Base-by-base conservation (phyloP, 768 basidiomycete genomes). In the Suillus subluteus region DNA sequence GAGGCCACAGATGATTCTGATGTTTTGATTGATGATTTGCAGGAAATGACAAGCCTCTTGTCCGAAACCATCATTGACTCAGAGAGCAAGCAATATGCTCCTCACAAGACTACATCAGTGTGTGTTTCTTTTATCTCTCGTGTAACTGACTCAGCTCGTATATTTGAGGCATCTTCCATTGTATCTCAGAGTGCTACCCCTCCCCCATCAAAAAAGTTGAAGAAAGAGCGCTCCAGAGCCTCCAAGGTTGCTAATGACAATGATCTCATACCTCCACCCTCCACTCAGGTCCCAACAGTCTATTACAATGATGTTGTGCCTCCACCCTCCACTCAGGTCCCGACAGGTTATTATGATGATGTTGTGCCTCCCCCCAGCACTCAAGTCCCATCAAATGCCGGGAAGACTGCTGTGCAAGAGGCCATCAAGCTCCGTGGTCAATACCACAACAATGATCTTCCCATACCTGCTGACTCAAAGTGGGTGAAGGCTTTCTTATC, bases 381-480 rank as follows among this genome's bases (percentile, higher is more conserved):
- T 26, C 50, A 52, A 52, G 50, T 52, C 50, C 50, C 50, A 52
- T 5, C 50, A 26, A 12, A 12, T 12, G 3, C 6, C 15, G 2
- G 9, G 26, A 30, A 0, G 7, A 30, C 50, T 52, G 26, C 50
- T 52, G 26, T 6, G 2, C 18, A 59, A 12, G 46, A 61, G 11
- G 44, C 21, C 0, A 23, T 46, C 35, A 66, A 66, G 23, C 48
- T 13, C 4, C 23, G 15, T 13, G 6, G 40, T 16, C 16, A 61
- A n/a, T 58, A 65, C 26, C 13, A 40, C 9, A 65, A 46, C 35
- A 50, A 23, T 26, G 58, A 65, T n/a, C 65, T 65, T 38, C 55
- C 65, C 0, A 38, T 65, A 16, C 37, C 48, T 18, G 52, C 26
- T 15, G 23, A 65, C n/a, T 18, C 11, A 7, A 44, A 50, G 37